These are phyloP conservation scores for Theileria orientalis DNA, from an alignment of 169 alveolate species.

Conservation along the genomic window DNA sequence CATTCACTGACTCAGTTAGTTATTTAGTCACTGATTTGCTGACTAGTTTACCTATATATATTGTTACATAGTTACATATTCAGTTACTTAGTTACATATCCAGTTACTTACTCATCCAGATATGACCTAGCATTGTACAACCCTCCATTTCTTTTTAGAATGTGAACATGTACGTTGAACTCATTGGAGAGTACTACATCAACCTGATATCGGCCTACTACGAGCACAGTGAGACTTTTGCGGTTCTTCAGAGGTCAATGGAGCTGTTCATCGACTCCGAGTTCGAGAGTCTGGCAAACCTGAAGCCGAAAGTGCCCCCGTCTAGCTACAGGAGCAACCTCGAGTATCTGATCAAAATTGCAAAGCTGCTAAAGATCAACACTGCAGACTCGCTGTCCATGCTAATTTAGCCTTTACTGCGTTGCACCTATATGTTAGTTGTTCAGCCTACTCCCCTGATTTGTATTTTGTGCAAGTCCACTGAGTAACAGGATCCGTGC, in stretches of 20 bases:
- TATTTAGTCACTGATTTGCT: no score
- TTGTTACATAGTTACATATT: no score
- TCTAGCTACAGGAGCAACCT: slow-evolving; percentile 28
- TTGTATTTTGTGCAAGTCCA: no score
- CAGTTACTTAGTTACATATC: no score
- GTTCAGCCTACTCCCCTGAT: no score
- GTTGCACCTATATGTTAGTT: no score
- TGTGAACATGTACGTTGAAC: slow-evolving; percentile 16
- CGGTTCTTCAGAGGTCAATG: slow-evolving; percentile 25
- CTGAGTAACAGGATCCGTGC: no score
- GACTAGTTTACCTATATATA: no score
- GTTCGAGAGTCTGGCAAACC: slow-evolving; percentile 24
- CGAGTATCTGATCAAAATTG: slow-evolving; percentile 38
- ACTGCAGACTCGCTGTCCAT: slow-evolving; percentile 33
- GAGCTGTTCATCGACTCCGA: slow-evolving; percentile 40
- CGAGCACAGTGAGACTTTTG: neutral
- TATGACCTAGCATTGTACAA: no score
- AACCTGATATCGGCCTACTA: slow-evolving; percentile 37
- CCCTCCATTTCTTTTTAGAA: neutral
- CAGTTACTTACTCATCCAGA: no score
- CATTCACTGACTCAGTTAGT: no score
- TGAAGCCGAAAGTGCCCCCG: neutral
- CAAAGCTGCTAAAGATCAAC: slow-evolving; percentile 20
- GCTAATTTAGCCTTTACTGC: slow-evolving; percentile 7
- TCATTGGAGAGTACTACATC: slow-evolving; percentile 58